Evolutionary conservation across 1,284 basidiomycete species (phyloP), one percentile per base, ranked within the genome.

Genomic region (Inonotus hispidus): DNA sequence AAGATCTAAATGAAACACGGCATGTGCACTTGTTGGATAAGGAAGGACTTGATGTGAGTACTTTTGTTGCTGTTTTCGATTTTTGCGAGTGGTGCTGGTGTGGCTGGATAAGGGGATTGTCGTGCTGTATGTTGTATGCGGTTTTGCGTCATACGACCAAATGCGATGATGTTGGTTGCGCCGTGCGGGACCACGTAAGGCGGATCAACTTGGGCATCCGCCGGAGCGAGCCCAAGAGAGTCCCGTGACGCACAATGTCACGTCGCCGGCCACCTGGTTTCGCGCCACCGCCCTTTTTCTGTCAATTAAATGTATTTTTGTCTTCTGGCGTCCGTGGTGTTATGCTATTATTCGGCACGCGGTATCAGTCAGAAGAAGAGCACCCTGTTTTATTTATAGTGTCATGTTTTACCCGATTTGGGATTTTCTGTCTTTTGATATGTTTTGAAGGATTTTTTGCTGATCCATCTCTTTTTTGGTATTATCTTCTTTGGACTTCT

Each of bases 31-130:
- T 72, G 38, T 67, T 83, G 39, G 81, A 83, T 64, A 77, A 81
- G 67, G 71, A 75, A 37, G 80, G 75, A 1, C 66, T 75, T 38
- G 75, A 82, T 66, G 81, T 82, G 61, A 58, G 80, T 75, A 4
- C 32, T 59, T 27, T 55, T 37, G 38, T 55, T 55, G 16, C n/a
- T 41, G 6, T 5, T 41, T 32, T 55, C 23, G 19, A 4, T 29
- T 41, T 55, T 55, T 55, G 11, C 19, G 37, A n/a, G 38, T 7
- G 13, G 37, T 41, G n/a, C 41, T 41, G 11, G 13, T 35, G 6
- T 29, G 19, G n/a, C 27, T 29, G 19, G 50, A 52, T 52, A n/a
- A n/a, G 50, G 50, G 50, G 50, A 3, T 52, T 32, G 32, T 23
- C 14, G 14, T 14, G 39, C 39, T 13, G 14, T 13, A 23, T 8